Conservation (phyloP, 2,329 filamentous ascomycete genomes). For the Scleromitrula shiraiana region DNA sequence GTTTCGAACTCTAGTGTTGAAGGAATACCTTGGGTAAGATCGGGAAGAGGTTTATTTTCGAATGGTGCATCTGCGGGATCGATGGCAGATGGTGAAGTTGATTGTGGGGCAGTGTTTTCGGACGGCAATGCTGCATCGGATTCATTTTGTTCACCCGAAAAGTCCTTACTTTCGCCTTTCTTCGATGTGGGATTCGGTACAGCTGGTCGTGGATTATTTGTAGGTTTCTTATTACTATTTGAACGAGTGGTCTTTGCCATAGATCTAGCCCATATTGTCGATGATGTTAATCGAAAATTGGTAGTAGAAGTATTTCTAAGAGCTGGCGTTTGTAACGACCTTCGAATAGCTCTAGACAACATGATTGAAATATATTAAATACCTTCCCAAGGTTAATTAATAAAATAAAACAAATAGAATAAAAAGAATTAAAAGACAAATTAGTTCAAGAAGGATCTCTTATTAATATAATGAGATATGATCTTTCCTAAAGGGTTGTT, state of each 20-base stretch:
- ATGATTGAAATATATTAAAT: constrained; percentile 18
- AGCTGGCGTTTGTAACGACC: constrained; percentile 23
- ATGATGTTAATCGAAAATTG: constrained; percentile 29
- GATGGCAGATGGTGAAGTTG: constrained; percentile 28
- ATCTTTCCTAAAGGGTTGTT: too few relatives aligned
- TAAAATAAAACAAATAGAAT: not conserved
- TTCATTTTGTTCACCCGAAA: constrained; percentile 23
- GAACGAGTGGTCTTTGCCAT: constrained; percentile 36
- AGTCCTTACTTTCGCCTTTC: constrained; percentile 14
- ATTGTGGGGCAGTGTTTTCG: constrained; percentile 31
- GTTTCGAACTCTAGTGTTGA: constrained; percentile 81
- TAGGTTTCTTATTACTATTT: constrained; percentile 22
- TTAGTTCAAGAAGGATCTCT: too few relatives aligned
- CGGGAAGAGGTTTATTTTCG: constrained; percentile 66
- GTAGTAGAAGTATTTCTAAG: constrained; percentile 21
- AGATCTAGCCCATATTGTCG: constrained; percentile 36
- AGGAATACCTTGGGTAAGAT: constrained; percentile 89
- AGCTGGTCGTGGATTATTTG: constrained; percentile 17
- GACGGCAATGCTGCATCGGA: constrained; percentile 30
- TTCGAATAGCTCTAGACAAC: constrained; percentile 26
- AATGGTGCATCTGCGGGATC: constrained; percentile 37
- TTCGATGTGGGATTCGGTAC: constrained; percentile 13
- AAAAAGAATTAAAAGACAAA: not conserved
- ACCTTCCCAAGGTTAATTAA: not conserved
- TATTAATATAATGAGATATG: too few relatives aligned